phyloP scores from a whole-genome alignment of 2,329 filamentous ascomycete genomes.

The Aspergillus fischeri region DNA sequence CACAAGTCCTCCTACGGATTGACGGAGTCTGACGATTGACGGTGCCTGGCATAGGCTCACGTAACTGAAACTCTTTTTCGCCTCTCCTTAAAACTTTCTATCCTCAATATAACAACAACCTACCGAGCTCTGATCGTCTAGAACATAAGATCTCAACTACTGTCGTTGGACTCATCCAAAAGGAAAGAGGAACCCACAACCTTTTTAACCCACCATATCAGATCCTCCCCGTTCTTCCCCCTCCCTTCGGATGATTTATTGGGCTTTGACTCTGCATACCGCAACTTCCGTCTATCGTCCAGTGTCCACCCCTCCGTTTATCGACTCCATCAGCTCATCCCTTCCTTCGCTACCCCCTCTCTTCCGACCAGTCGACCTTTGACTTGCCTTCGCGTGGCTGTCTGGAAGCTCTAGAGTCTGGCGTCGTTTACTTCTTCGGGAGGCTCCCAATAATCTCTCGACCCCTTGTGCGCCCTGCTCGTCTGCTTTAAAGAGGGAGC shows the following conservation, averaged over 20 bases:
- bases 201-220: background rate
- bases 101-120: background rate
- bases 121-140: background rate
- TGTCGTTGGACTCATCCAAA: background rate
- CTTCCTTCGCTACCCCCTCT: slow-evolving; percentile 14
- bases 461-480: slow-evolving; percentile 19
- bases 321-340: slow-evolving; percentile 6
- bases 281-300: slow-evolving; percentile 20
- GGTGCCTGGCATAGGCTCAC: background rate
- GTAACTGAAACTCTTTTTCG: background rate
- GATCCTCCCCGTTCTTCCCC: background rate
- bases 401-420: background rate
- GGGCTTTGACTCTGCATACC: slow-evolving; percentile 21
- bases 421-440: slow-evolving; percentile 9
- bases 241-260: slow-evolving; percentile 18
- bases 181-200: background rate
- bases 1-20: background rate
- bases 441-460: slow-evolving; percentile 6
- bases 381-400: slow-evolving; percentile 20
- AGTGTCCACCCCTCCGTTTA: slow-evolving; percentile 12
- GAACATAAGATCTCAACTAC: background rate
- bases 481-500: slow-evolving; percentile 7
- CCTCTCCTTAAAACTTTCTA: background rate
- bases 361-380: slow-evolving; percentile 12
- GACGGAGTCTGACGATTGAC: background rate